These are phyloP conservation scores for Wickerhamomyces sydowiorum DNA, from an alignment of 805 yeast species.

Conservation along the genomic window DNA sequence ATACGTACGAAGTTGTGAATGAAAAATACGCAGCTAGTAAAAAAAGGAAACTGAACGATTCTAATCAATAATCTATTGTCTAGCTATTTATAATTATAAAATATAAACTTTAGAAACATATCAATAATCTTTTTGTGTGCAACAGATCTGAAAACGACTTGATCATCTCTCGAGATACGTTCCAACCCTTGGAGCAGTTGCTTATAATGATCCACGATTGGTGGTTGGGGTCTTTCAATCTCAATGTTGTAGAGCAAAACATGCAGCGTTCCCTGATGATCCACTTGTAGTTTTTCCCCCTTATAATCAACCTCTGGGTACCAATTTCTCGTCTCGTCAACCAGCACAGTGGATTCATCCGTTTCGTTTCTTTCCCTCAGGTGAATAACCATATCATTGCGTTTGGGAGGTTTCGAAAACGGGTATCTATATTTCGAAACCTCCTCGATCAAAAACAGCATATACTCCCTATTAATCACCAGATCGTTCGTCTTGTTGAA, in stretches of 20 bases:
- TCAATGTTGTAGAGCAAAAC: background rate
- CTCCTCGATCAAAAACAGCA: background rate
- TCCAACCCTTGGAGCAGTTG: constrained; percentile 15
- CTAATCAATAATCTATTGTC: background rate
- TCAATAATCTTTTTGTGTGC: constrained; percentile 4
- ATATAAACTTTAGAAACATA: constrained; percentile 5
- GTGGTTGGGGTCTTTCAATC: constrained; percentile 13
- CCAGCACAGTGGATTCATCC: no score
- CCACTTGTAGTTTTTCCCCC: no score
- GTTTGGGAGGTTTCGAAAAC: background rate
- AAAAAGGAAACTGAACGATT: constrained; percentile 20
- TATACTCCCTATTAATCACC: background rate
- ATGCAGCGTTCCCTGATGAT: background rate
- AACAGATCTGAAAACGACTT: background rate
- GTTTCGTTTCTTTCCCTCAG: background rate
- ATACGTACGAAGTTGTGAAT: constrained; percentile 65
- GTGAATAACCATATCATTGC: background rate
- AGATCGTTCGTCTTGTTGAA: background rate
- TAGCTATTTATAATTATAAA: constrained; percentile 3
- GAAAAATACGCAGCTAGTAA: constrained; percentile 45
- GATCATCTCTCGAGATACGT: background rate
- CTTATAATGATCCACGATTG: constrained; percentile 27
- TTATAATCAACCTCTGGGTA: no score
- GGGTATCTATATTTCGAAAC: background rate
- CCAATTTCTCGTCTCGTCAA: no score